Evolutionary conservation across 1,284 basidiomycete genomes (phyloP).

Genomic region (Pholiota adiposa): DNA sequence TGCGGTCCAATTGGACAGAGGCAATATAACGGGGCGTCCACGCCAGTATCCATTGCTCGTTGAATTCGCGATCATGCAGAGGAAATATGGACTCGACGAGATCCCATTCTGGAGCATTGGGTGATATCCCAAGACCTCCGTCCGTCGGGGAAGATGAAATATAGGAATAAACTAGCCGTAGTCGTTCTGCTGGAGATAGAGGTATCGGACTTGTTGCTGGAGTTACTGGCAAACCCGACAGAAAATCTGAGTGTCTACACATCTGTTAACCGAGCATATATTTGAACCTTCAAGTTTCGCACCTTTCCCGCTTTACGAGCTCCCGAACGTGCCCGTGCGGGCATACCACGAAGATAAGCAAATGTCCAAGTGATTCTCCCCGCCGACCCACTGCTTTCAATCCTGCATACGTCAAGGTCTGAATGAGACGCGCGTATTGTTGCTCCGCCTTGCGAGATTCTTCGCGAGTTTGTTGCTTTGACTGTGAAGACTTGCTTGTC

Average conservation of each 20-base stretch:
- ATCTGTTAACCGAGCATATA: neutral
- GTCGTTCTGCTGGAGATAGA: conserved; percentile 71
- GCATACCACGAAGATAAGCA: conserved; percentile 83
- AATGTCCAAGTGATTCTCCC: conserved; percentile 75
- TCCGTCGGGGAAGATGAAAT: conserved; percentile 73
- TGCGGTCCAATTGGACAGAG: conserved; percentile 59
- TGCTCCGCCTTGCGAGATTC: conserved; percentile 65
- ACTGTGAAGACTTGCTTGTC: conserved; percentile 51
- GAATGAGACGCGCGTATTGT: conserved; percentile 71
- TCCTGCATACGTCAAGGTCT: conserved; percentile 62
- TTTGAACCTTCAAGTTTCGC: conserved; percentile 33
- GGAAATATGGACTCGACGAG: conserved; percentile 81
- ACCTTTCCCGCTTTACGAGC: conserved; percentile 80
- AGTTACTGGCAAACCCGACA: conserved; percentile 33
- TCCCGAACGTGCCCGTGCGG: conserved; percentile 63
- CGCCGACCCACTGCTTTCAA: conserved; percentile 73
- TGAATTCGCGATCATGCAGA: conserved; percentile 84
- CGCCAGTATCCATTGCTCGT: conserved; percentile 70
- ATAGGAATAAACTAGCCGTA: conserved; percentile 81
- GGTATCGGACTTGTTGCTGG: conserved; percentile 31
- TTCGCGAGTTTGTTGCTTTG: conserved; percentile 64
- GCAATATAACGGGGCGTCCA: conserved; percentile 69
- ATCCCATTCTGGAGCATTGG: conserved; percentile 73
- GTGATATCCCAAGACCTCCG: conserved; percentile 81
- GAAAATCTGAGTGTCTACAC: conserved; percentile 31